These are phyloP conservation scores for Pseudotsuga menziesii DNA, from an alignment of 75 land plant species.

Conservation along the genomic window DNA sequence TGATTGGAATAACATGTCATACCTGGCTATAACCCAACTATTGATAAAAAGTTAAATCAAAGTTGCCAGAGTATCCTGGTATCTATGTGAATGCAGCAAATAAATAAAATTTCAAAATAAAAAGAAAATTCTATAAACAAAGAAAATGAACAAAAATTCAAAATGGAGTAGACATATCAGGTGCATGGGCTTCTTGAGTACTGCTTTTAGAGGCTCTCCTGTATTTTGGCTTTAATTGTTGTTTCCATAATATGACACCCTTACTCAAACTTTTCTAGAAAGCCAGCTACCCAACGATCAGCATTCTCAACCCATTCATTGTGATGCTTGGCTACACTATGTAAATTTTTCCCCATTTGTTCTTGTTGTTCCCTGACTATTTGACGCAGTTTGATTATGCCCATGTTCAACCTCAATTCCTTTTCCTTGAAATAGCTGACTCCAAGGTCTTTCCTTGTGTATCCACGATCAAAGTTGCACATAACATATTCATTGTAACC, in stretches of 20 bases:
- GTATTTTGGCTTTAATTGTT: slow-evolving; percentile 29
- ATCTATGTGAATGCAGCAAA: too few species aligned
- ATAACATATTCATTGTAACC: slow-evolving; percentile 46
- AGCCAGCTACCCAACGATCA: slow-evolving; percentile 91
- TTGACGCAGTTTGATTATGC: slow-evolving; percentile 41
- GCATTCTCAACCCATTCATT: slow-evolving; percentile 94
- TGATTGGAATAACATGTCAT: too few species aligned
- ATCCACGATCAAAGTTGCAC: slow-evolving; percentile 42
- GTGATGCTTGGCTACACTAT: slow-evolving; percentile 29
- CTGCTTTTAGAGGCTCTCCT: slow-evolving; percentile 19
- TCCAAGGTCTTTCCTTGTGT: slow-evolving; percentile 39
- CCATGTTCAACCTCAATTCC: slow-evolving; percentile 46
- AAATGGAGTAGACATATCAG: too few species aligned
- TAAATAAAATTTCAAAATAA: too few species aligned
- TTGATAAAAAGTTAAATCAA: too few species aligned
- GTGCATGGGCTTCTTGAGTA: slow-evolving; percentile 1
- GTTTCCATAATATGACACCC: slow-evolving; percentile 65
- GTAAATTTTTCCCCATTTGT: slow-evolving; percentile 43
- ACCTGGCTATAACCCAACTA: too few species aligned
- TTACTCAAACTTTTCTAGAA: slow-evolving; percentile 95
- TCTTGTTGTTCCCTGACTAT: slow-evolving; percentile 59
- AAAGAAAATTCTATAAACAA: too few species aligned
- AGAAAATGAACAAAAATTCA: too few species aligned
- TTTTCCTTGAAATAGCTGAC: slow-evolving; percentile 53
- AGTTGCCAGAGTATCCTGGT: too few species aligned